A percentile compares a stretch with the other conserved stretches of the same genome.
Evolutionary conservation across 2,329 filamentous ascomycete species (phyloP).

Genomic region (Shiraia bambusicola): DNA sequence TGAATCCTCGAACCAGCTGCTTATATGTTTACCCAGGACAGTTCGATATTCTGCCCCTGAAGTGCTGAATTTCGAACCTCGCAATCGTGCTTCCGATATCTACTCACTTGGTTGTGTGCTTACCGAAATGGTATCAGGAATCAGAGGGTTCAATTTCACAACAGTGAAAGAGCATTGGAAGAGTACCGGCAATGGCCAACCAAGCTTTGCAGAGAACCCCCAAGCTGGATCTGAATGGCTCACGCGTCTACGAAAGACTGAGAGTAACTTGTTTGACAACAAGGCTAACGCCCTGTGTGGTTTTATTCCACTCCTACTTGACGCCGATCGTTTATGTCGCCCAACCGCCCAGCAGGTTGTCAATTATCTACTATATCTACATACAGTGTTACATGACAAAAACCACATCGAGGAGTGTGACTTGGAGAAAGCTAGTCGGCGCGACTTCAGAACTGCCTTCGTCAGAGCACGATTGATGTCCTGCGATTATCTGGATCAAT

Average conservation of each 20-base stretch:
- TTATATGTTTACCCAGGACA: background rate
- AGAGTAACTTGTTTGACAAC: no score
- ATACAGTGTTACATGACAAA: background rate
- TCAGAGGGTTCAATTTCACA: constrained; percentile 4
- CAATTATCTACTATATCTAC: constrained; percentile 1
- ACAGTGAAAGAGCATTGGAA: constrained; percentile 9
- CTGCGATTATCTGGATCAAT: no score
- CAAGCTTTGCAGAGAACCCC: constrained; percentile 16
- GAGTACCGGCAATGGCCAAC: constrained; percentile 8
- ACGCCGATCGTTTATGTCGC: background rate
- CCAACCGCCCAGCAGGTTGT: constrained; percentile 7
- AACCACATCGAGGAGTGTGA: no score
- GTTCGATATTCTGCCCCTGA: constrained; percentile 21
- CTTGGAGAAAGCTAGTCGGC: background rate
- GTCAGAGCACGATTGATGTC: no score
- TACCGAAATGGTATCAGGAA: constrained; percentile 15
- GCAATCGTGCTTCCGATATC: constrained; percentile 19
- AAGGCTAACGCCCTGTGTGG: background rate
- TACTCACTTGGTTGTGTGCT: constrained; percentile 19
- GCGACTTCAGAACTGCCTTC: no score
- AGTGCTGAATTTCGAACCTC: constrained; percentile 8
- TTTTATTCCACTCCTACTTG: constrained; percentile 1
- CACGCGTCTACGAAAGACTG: background rate
- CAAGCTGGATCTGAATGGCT: constrained; percentile 7
- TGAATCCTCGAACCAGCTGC: no score